Percentiles rank a stretch among this genome's conserved stretches.
Conservation (phyloP, 768 basidiomycete species). For the Xerocomellus dryophilus region DNA sequence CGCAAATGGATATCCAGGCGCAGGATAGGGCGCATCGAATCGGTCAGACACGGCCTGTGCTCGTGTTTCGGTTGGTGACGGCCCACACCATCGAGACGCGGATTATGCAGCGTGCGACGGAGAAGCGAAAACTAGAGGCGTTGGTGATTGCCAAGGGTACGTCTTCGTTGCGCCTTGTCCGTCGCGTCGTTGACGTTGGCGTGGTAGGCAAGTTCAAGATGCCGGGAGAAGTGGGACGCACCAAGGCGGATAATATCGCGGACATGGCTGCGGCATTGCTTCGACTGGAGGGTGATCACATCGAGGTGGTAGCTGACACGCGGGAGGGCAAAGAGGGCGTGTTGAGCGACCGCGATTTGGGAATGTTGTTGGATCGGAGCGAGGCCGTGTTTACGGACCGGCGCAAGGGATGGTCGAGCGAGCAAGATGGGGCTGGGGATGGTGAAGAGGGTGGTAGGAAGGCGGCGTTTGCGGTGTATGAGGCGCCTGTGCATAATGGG, state of each 20-base stretch:
- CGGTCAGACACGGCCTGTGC: conserved; percentile 87
- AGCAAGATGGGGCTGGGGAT: neutral
- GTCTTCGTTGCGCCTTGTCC: no score
- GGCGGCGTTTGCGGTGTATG: conserved; percentile 76
- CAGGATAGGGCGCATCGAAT: conserved; percentile 96
- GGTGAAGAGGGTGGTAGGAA: conserved; percentile 27
- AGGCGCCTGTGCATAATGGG: conserved; percentile 58
- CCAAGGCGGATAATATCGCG: conserved; percentile 63
- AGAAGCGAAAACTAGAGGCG: conserved; percentile 89
- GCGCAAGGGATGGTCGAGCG: conserved; percentile 70
- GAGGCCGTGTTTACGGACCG: conserved; percentile 70
- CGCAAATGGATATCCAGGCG: conserved; percentile 96
- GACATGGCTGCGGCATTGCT: conserved; percentile 80
- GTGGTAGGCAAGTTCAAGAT: conserved; percentile 75
- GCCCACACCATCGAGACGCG: conserved; percentile 89
- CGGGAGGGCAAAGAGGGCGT: conserved; percentile 63
- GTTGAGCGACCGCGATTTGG: conserved; percentile 78
- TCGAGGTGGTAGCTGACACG: conserved; percentile 78
- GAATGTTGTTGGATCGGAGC: conserved; percentile 75
- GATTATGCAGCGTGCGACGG: conserved; percentile 83
- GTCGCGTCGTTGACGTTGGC: neutral
- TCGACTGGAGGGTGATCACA: conserved; percentile 82
- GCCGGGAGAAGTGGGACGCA: conserved; percentile 54
- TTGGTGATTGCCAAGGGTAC: conserved; percentile 91
- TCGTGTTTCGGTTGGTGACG: conserved; percentile 84